Evolutionary conservation across 129 eudicot genomes (phyloP).

Genomic region (Sambucus nigra): DNA sequence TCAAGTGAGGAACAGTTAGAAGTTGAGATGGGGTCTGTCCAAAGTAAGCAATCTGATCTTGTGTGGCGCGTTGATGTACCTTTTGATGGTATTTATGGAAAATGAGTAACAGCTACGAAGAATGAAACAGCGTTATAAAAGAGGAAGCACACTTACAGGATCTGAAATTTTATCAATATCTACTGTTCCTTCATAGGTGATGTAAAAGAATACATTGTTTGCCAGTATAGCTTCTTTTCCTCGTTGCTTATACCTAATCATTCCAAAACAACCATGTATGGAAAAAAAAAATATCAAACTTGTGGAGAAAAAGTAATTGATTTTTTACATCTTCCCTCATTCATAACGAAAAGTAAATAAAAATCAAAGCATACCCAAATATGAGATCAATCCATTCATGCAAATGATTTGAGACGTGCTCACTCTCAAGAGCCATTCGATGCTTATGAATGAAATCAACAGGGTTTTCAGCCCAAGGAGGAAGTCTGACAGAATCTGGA

Average conservation of each 20-base stretch:
- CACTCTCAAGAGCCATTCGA: constrained; percentile 97
- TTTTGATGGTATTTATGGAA: constrained; percentile 16
- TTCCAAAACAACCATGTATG: background rate
- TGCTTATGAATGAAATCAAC: constrained; percentile 95
- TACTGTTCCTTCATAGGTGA: constrained; percentile 91
- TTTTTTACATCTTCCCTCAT: background rate
- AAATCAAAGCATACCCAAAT: constrained; percentile 53
- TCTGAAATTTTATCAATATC: constrained; percentile 85
- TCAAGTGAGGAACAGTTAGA: constrained; percentile 82
- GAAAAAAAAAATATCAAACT: background rate
- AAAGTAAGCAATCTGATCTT: constrained; percentile 95
- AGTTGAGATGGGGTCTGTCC: constrained; percentile 99
- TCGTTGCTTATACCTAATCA: constrained; percentile 83
- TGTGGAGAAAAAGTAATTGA: background rate
- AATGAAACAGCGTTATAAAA: background rate
- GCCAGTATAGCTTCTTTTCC: constrained; percentile 93
- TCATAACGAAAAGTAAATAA: background rate
- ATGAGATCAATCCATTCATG: constrained; percentile 99
- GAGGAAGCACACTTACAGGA: constrained; percentile 49
- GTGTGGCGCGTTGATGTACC: constrained; percentile 93
- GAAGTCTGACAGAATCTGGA: constrained; percentile 81
- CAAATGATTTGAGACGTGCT: constrained; percentile 86
- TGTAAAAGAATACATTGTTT: constrained; percentile 86
- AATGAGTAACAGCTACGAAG: constrained; percentile 4
- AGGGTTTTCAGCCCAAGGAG: constrained; percentile 93